Conservation (phyloP, 2,329 filamentous ascomycete genomes). For the Penicillium sp. region DNA sequence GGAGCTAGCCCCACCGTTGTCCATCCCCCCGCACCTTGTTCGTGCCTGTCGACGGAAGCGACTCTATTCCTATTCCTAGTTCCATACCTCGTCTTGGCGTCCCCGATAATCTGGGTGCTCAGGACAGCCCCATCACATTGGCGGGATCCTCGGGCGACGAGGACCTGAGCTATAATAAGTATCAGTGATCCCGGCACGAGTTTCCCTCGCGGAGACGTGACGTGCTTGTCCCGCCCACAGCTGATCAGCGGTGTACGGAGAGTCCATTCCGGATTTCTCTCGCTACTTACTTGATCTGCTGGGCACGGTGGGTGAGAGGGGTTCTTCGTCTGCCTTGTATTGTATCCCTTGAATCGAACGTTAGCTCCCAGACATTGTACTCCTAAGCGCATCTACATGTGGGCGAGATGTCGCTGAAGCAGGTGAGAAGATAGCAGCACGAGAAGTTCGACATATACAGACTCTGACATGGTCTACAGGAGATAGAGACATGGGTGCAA, state of each 20-base stretch:
- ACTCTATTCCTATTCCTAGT: not conserved
- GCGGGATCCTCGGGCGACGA: conserved; percentile 7
- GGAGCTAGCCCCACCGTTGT: not conserved
- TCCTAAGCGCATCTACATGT: not conserved
- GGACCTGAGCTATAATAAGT: conserved; percentile 18
- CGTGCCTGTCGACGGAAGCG: not conserved
- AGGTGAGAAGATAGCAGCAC: conserved; percentile 37
- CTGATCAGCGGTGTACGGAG: conserved; percentile 14
- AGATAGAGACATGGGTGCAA: conserved; percentile 98
- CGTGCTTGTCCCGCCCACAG: conserved; percentile 3
- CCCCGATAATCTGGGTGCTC: not conserved
- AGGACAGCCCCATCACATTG: conserved; percentile 15
- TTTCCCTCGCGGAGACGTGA: conserved; percentile 10
- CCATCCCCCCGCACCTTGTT: conserved; percentile 1
- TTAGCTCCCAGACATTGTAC: not conserved
- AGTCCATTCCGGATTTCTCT: conserved; percentile 10
- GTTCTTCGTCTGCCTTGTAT: not conserved
- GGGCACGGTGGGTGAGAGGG: conserved; percentile 5
- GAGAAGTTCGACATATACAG: conserved; percentile 3
- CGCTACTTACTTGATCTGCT: not conserved
- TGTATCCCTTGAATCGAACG: not conserved
- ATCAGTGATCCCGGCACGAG: conserved; percentile 2
- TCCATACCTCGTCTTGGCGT: conserved; percentile 9
- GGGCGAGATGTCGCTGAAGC: conserved; percentile 61
- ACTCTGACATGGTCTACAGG: conserved; percentile 53